Percentiles rank a stretch among this genome's conserved stretches.
Evolutionary conservation across 1,139 yeast genomes (phyloP).

Genomic region (Hansenula anomala): DNA sequence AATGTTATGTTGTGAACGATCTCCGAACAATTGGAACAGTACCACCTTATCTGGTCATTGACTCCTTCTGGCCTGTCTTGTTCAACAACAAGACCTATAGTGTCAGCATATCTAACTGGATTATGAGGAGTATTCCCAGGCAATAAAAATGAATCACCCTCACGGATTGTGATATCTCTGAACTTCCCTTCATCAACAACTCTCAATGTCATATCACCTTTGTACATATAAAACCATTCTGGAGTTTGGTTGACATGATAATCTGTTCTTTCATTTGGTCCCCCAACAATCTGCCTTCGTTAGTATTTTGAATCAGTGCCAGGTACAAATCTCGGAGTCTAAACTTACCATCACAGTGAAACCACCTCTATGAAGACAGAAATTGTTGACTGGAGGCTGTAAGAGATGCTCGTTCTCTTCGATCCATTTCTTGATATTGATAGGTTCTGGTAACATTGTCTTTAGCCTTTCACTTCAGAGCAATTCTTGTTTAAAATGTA

Average conservation of each 20-base stretch:
- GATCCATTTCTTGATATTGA: slow-evolving; percentile 78
- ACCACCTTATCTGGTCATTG: slow-evolving; percentile 79
- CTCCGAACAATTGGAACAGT: slow-evolving; percentile 64
- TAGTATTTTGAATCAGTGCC: neutral
- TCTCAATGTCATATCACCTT: slow-evolving; percentile 78
- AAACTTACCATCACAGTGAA: slow-evolving; percentile 74
- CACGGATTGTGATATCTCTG: slow-evolving; percentile 67
- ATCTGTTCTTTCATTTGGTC: slow-evolving; percentile 91
- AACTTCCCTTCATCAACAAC: slow-evolving; percentile 84
- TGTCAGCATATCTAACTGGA: slow-evolving; percentile 81
- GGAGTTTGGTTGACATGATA: slow-evolving; percentile 94
- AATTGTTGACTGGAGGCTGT: slow-evolving; percentile 91
- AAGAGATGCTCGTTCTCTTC: slow-evolving; percentile 68
- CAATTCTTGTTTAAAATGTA: too few species aligned
- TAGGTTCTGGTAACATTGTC: slow-evolving; percentile 62
- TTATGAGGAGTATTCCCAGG: slow-evolving; percentile 87
- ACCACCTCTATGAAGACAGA: slow-evolving; percentile 85
- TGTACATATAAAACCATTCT: slow-evolving; percentile 85
- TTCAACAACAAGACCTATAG: slow-evolving; percentile 91
- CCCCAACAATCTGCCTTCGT: slow-evolving; percentile 61
- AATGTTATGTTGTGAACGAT: slow-evolving; percentile 67
- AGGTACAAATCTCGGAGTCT: neutral
- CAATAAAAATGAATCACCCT: slow-evolving; percentile 82
- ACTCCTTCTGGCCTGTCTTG: slow-evolving; percentile 78
- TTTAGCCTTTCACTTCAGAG: too few species aligned